Conservation (phyloP, 441 rosid species). For the Aquilaria agallochum region DNA sequence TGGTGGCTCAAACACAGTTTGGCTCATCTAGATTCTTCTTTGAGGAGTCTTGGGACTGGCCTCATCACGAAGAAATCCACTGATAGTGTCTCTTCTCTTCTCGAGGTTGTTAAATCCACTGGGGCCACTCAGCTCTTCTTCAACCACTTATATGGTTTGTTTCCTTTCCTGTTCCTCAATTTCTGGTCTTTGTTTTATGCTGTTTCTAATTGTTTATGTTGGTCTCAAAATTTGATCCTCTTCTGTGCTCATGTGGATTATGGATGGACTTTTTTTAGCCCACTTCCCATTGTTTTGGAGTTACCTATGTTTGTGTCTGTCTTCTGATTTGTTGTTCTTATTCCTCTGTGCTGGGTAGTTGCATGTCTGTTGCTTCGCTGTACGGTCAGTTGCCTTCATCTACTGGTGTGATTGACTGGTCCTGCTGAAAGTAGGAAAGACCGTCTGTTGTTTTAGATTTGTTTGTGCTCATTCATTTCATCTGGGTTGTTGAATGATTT, state of each 20-base stretch:
- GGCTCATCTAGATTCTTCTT: constrained; percentile 82
- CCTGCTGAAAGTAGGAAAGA: background rate
- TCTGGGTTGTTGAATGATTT: too few relatives aligned
- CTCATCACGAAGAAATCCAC: constrained; percentile 86
- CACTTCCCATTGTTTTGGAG: too few relatives aligned
- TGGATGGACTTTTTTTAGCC: background rate
- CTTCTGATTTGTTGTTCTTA: constrained; percentile 1
- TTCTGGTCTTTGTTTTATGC: background rate
- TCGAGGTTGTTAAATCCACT: constrained; percentile 73
- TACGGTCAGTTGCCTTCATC: too few relatives aligned
- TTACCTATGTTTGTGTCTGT: background rate
- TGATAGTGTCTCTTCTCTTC: constrained; percentile 77
- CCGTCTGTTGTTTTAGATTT: background rate
- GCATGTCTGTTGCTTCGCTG: too few relatives aligned
- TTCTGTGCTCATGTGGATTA: background rate
- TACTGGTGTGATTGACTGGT: too few relatives aligned
- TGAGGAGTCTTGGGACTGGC: constrained; percentile 80
- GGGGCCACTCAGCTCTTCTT: constrained; percentile 95
- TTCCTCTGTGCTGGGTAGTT: background rate
- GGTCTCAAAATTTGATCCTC: background rate
- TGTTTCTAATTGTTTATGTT: background rate
- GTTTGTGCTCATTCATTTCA: background rate
- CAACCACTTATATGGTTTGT: constrained; percentile 95
- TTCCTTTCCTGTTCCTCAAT: constrained; percentile 8
- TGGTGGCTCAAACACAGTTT: constrained; percentile 99